Conservation (phyloP, 306 rosid genomes). For the Amphicarpaea edgeworthii region DNA sequence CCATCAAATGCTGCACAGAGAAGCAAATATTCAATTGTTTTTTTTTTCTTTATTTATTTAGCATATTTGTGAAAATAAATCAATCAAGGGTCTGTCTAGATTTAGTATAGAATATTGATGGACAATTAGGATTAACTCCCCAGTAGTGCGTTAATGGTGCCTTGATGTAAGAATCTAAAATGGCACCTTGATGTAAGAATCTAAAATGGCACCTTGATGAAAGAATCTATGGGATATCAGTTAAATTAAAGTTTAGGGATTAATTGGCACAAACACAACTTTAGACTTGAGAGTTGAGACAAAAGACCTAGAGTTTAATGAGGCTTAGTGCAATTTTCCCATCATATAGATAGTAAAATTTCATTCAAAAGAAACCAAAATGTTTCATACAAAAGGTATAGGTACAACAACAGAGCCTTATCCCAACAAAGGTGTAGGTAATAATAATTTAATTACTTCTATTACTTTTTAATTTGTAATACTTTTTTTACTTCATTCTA, state of each 20-base stretch:
- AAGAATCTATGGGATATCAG: neutral
- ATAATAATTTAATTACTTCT: neutral
- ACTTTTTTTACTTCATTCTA: neutral
- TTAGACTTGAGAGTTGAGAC: neutral
- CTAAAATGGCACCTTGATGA: neutral
- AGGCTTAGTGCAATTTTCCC: neutral
- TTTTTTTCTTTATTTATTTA: neutral
- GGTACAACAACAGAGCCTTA: too few species aligned
- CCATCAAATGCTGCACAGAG: neutral
- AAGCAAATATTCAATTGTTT: conserved; percentile 1
- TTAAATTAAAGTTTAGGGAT: neutral
- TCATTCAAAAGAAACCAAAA: neutral
- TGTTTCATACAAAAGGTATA: neutral
- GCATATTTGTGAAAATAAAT: neutral
- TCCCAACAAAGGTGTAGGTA: too few species aligned
- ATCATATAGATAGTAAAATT: neutral
- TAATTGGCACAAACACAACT: neutral
- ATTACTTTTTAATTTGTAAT: neutral
- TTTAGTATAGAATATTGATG: neutral
- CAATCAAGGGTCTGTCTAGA: neutral
- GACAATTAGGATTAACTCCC: neutral
- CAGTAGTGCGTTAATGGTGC: neutral
- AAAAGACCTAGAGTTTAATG: neutral
- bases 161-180: neutral
- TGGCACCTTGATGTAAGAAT: neutral